Percentiles rank a stretch among this genome's conserved stretches.
Conservation (phyloP, 1,139 yeast genomes). For the Diutina pseudorugosa region DNA sequence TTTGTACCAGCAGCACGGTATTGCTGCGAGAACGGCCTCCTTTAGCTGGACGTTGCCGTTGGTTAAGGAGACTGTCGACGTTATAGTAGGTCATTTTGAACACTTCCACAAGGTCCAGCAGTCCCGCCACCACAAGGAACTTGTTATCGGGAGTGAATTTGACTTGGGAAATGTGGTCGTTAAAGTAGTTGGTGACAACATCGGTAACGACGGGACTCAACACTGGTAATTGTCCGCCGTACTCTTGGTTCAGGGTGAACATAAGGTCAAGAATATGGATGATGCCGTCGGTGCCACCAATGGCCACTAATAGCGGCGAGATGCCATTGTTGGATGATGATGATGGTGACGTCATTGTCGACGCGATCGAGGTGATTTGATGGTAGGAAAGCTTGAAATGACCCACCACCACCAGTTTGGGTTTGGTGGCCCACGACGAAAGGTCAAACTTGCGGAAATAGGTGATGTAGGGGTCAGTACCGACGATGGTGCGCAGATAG, state of each 20-base stretch:
- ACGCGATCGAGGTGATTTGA: constrained; percentile 31
- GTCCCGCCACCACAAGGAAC: constrained; percentile 45
- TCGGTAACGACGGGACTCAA: constrained; percentile 35
- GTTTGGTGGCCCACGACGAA: background rate
- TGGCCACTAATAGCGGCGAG: constrained; percentile 38
- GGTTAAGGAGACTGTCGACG: constrained; percentile 8
- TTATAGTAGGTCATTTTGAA: constrained; percentile 28
- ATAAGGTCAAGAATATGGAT: constrained; percentile 43
- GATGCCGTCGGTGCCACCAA: constrained; percentile 60
- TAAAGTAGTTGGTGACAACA: constrained; percentile 50
- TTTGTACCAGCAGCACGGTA: constrained; percentile 7
- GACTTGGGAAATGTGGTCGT: constrained; percentile 46
- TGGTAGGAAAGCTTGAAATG: constrained; percentile 51
- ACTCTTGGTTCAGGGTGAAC: constrained; percentile 11
- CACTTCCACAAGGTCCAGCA: constrained; percentile 47
- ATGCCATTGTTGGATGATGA: background rate
- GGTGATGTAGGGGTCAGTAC: background rate
- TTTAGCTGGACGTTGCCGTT: background rate
- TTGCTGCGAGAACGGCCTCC: constrained; percentile 9
- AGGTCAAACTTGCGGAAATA: constrained; percentile 1
- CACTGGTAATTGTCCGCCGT: constrained; percentile 12
- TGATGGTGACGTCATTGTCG: constrained; percentile 17
- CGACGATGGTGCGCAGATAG: background rate
- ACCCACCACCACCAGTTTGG: constrained; percentile 21
- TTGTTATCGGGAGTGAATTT: constrained; percentile 56